Evolutionary conservation across 2,329 filamentous ascomycete species (phyloP).

Genomic region (Paecilomyces sp.): DNA sequence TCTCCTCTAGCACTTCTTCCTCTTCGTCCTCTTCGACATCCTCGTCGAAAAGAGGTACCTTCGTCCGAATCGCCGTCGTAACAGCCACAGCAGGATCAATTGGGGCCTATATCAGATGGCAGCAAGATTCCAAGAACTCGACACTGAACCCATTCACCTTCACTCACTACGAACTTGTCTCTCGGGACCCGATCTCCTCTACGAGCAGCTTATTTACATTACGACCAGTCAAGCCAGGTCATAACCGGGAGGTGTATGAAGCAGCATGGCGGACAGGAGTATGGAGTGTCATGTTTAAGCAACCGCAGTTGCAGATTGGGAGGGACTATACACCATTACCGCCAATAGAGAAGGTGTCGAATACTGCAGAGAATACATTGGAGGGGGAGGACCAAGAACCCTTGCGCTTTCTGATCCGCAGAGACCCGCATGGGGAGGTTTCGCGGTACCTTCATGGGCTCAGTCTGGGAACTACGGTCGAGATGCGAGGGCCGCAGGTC

Average conservation of each 20-base stretch:
- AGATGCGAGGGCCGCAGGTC: conserved; percentile 69
- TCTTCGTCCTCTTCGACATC: conserved; percentile 13
- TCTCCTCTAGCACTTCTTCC: conserved; percentile 12
- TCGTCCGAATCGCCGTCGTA: conserved; percentile 27
- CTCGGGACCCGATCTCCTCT: conserved; percentile 38
- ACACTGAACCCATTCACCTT: conserved; percentile 32
- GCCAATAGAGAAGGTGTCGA: conserved; percentile 25
- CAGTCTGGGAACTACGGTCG: conserved; percentile 55
- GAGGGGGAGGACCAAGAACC: conserved; percentile 26
- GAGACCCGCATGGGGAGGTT: conserved; percentile 73
- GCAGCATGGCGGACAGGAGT: conserved; percentile 57
- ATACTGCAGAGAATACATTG: conserved; percentile 1
- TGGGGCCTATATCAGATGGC: conserved; percentile 28
- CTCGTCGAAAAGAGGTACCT: conserved; percentile 18
- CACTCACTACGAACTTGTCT: conserved; percentile 34
- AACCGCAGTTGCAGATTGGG: conserved; percentile 88
- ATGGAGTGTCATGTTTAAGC: conserved; percentile 89
- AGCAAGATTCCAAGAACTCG: conserved; percentile 15
- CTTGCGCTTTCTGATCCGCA: conserved; percentile 71
- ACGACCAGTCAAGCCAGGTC: conserved; percentile 24
- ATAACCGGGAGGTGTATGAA: conserved; percentile 32
- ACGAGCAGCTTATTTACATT: conserved; percentile 41
- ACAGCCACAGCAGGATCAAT: conserved; percentile 27
- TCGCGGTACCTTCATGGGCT: conserved; percentile 70
- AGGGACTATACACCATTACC: conserved; percentile 87